A percentile compares a stretch with the other conserved stretches of the same genome.
Evolutionary conservation across 345 rosid species (phyloP).

Genomic region (Rhodamnia argentea): DNA sequence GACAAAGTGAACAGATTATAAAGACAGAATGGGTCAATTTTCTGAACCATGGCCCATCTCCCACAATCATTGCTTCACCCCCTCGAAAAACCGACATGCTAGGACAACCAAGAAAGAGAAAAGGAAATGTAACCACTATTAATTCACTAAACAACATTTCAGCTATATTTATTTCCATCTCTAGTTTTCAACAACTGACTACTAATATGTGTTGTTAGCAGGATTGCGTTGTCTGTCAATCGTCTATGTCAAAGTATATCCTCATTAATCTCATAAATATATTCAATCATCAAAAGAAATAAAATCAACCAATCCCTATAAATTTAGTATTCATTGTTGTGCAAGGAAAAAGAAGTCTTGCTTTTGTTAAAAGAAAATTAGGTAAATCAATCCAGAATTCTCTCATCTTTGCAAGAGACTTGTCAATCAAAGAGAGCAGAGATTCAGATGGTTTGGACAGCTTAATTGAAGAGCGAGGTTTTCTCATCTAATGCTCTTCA

Average conservation of each 20-base stretch:
- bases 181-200: background rate
- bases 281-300: background rate
- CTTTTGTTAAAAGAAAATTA: background rate
- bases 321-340: background rate
- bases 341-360: background rate
- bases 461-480: background rate
- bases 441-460: background rate
- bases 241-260: background rate
- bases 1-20: background rate
- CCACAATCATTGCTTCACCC: background rate
- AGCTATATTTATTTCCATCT: background rate
- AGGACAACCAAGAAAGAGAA: background rate
- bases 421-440: background rate
- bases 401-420: background rate
- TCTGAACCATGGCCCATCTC: background rate
- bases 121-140: background rate
- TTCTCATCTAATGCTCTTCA: background rate
- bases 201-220: background rate
- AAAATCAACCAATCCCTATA: background rate
- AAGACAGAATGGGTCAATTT: background rate
- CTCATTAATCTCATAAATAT: background rate
- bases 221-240: background rate
- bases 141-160: background rate
- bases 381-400: background rate
- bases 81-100: background rate